These are phyloP conservation scores for Suhomyces wounanorum DNA, from an alignment of 1,139 yeast genomes.

Conservation along the genomic window DNA sequence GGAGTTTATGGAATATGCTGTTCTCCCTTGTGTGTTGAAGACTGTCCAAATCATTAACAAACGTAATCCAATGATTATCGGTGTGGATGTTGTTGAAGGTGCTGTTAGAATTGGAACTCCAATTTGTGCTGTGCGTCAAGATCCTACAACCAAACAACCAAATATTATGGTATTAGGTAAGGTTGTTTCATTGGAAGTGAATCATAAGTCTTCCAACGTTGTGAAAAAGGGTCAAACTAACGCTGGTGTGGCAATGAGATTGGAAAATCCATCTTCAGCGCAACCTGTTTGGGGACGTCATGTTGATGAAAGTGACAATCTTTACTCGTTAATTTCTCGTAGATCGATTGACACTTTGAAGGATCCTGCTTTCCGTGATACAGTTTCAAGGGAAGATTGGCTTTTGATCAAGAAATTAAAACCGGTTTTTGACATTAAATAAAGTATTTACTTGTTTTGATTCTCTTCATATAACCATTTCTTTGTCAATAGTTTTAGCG, in stretches of 20 bases:
- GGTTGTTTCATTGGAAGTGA: slow-evolving; percentile 88
- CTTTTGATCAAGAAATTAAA: slow-evolving; percentile 83
- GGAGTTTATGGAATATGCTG: slow-evolving; percentile 85
- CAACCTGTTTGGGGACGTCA: slow-evolving; percentile 99
- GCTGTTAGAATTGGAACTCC: slow-evolving; percentile 90
- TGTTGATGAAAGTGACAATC: slow-evolving; percentile 86
- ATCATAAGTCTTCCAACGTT: slow-evolving; percentile 76
- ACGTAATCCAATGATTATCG: slow-evolving; percentile 98
- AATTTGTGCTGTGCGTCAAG: slow-evolving; percentile 87
- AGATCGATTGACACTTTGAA: slow-evolving; percentile 94
- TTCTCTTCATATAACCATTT: background rate
- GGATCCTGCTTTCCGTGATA: slow-evolving; percentile 95
- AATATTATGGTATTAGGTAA: slow-evolving; percentile 76
- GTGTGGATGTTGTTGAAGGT: slow-evolving; percentile 96
- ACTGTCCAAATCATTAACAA: slow-evolving; percentile 96
- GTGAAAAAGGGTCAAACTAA: slow-evolving; percentile 95
- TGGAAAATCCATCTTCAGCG: slow-evolving; percentile 87
- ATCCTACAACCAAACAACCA: slow-evolving; percentile 80
- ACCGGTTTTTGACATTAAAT: slow-evolving; percentile 79
- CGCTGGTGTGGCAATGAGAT: slow-evolving; percentile 98
- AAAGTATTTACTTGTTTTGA: slow-evolving; percentile 13
- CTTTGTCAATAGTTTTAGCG: background rate
- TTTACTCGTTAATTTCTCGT: slow-evolving; percentile 86
- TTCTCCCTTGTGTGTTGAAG: slow-evolving; percentile 92
- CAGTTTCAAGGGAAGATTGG: slow-evolving; percentile 96